Conservation (phyloP, 306 rosid genomes). For the Hippophae rhamnoides region DNA sequence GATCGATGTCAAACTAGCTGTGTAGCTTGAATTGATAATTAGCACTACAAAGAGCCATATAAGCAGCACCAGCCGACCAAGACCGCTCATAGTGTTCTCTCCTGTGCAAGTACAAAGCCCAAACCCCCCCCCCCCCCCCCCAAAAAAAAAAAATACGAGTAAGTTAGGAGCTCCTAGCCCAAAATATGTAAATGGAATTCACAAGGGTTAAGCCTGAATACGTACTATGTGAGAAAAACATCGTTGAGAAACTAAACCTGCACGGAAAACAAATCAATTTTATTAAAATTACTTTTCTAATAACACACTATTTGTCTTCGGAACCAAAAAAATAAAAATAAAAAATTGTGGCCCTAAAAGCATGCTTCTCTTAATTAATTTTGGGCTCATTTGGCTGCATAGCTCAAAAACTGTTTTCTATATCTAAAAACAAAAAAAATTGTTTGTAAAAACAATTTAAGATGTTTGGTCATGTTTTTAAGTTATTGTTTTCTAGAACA, state of each 20-base stretch:
- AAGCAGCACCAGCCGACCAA: constrained; percentile 69
- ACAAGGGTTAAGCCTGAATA: constrained; percentile 11
- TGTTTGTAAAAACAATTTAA: too few species aligned
- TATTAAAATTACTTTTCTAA: too few species aligned
- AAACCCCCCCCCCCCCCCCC: background rate
- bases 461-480: too few species aligned
- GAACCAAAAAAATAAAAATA: too few species aligned
- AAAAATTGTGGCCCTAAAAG: too few species aligned
- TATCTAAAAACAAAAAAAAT: too few species aligned
- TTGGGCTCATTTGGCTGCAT: too few species aligned
- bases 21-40: constrained; percentile 85
- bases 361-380: too few species aligned
- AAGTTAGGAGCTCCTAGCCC: background rate
- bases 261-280: constrained; percentile 18
- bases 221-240: constrained; percentile 87
- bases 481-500: too few species aligned
- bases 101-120: constrained; percentile 33
- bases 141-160: background rate
- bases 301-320: too few species aligned
- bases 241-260: constrained; percentile 92
- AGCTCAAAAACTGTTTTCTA: too few species aligned
- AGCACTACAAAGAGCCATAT: constrained; percentile 89
- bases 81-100: constrained; percentile 68
- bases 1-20: constrained; percentile 91
- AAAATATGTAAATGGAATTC: constrained; percentile 2